Percentiles rank a stretch among this genome's conserved stretches.
Conservation (phyloP, 305 asterid species). For the Striga hermonthica region DNA sequence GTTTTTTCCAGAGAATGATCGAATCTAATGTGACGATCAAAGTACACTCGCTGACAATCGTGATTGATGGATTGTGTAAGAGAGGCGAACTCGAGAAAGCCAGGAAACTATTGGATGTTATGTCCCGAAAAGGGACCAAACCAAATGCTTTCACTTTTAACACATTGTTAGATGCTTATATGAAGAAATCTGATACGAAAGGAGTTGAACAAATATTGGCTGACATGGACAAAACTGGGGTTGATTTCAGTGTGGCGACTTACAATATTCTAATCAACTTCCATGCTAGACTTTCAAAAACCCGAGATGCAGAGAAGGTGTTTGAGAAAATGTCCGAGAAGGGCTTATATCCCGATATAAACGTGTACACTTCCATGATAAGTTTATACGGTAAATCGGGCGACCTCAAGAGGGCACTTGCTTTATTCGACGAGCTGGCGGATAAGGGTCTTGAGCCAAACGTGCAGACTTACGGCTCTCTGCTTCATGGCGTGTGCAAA, state of each 20-base stretch:
- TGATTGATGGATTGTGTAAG: conserved; percentile 56
- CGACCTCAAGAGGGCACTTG: conserved; percentile 50
- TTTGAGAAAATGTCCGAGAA: conserved; percentile 60
- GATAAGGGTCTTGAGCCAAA: conserved; percentile 58
- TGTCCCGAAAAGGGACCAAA: conserved; percentile 48
- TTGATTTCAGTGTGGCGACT: conserved; percentile 54
- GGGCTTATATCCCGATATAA: conserved; percentile 51
- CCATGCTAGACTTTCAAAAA: conserved; percentile 33
- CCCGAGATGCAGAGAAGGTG: conserved; percentile 51
- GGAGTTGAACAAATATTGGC: conserved; percentile 45
- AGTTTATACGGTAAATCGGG: conserved; percentile 46
- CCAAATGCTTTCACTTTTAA: conserved; percentile 63
- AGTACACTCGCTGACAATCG: conserved; percentile 68
- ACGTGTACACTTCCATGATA: conserved; percentile 58
- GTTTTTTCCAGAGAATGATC: conserved; percentile 58
- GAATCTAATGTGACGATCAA: conserved; percentile 54
- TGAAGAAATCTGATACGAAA: conserved; percentile 44
- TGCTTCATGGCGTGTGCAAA: conserved; percentile 63
- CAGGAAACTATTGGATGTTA: conserved; percentile 41
- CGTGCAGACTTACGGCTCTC: conserved; percentile 60
- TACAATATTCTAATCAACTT: conserved; percentile 56
- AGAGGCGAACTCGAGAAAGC: conserved; percentile 51
- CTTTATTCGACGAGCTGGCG: conserved; percentile 57
- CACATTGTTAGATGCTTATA: conserved; percentile 56
- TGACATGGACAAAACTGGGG: conserved; percentile 59